Evolutionary conservation across 2,329 filamentous ascomycete species (phyloP).

Genomic region (Cyphellophora europaea): DNA sequence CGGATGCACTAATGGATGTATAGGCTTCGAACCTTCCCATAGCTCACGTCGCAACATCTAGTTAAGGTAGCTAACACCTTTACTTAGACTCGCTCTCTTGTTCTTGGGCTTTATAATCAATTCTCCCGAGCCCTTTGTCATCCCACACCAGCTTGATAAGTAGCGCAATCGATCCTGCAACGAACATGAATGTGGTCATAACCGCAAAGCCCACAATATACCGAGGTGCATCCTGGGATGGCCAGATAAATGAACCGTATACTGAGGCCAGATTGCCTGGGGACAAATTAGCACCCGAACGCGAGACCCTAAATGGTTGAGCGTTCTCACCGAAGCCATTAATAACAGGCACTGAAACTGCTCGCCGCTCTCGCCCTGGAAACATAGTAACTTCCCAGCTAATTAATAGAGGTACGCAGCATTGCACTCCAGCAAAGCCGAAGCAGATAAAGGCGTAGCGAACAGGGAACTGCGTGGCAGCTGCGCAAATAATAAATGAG

Average conservation of each 20-base stretch:
- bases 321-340: slow-evolving; percentile 8
- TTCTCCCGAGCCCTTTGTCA: slow-evolving; percentile 8
- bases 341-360: slow-evolving; percentile 6
- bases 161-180: slow-evolving; percentile 5
- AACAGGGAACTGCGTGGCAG: slow-evolving; percentile 6
- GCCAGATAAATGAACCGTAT: slow-evolving; percentile 33
- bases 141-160: slow-evolving; percentile 8
- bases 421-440: slow-evolving; percentile 7
- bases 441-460: slow-evolving; percentile 10
- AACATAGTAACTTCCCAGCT: slow-evolving; percentile 11
- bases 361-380: slow-evolving; percentile 7
- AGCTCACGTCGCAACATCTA: too few species aligned
- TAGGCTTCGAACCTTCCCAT: too few species aligned
- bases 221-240: slow-evolving; percentile 27
- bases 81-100: not conserved
- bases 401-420: slow-evolving; percentile 7
- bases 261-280: slow-evolving; percentile 8
- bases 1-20: too few species aligned
- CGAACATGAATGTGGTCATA: slow-evolving; percentile 11
- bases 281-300: too few species aligned
- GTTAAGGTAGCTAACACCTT: too few species aligned
- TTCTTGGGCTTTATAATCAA: slow-evolving; percentile 4
- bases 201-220: slow-evolving; percentile 19
- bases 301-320: too few species aligned
- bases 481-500: slow-evolving; percentile 9